phyloP scores from a whole-genome alignment of 1,284 basidiomycete species.

The Cryptococcus neoformans region DNA sequence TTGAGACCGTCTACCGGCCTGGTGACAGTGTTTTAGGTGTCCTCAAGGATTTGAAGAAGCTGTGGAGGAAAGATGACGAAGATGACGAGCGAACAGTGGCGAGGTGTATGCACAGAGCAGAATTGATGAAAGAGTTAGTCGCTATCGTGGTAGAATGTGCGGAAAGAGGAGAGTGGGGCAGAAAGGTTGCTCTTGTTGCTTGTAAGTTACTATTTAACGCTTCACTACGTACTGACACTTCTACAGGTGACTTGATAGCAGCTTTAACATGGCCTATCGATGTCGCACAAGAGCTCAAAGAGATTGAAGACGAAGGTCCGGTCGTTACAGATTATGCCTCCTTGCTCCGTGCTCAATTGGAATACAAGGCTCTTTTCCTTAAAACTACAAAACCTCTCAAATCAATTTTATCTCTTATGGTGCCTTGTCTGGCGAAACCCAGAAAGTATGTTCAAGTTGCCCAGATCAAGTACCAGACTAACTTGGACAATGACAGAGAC shows the following conservation, averaged over 20 bases:
- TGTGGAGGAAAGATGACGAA: slow-evolving; percentile 91
- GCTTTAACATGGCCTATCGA: slow-evolving; percentile 98
- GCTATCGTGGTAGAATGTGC: slow-evolving; percentile 75
- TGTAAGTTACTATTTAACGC: slow-evolving; percentile 47
- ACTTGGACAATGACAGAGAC: slow-evolving; percentile 48
- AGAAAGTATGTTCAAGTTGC: slow-evolving; percentile 30
- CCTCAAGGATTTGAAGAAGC: slow-evolving; percentile 86
- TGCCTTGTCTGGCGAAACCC: slow-evolving; percentile 45
- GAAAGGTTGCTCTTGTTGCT: slow-evolving; percentile 75
- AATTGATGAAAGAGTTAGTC: slow-evolving; percentile 81
- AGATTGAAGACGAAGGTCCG: slow-evolving; percentile 73
- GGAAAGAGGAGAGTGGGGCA: slow-evolving; percentile 58
- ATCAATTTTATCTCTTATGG: slow-evolving; percentile 43
- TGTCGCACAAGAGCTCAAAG: slow-evolving; percentile 83
- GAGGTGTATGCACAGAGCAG: slow-evolving; percentile 79
- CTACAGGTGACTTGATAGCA: slow-evolving; percentile 71
- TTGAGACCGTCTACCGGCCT: slow-evolving; percentile 65
- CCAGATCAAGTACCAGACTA: no score
- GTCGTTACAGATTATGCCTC: slow-evolving; percentile 80
- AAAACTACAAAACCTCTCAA: slow-evolving; percentile 29
- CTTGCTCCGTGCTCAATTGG: slow-evolving; percentile 70
- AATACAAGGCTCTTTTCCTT: slow-evolving; percentile 64
- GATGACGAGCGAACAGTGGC: slow-evolving; percentile 94
- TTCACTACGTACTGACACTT: neutral
- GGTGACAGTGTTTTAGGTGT: slow-evolving; percentile 82